Conservation (phyloP, 805 yeast genomes). For the Kodamaea neixiangensis region DNA sequence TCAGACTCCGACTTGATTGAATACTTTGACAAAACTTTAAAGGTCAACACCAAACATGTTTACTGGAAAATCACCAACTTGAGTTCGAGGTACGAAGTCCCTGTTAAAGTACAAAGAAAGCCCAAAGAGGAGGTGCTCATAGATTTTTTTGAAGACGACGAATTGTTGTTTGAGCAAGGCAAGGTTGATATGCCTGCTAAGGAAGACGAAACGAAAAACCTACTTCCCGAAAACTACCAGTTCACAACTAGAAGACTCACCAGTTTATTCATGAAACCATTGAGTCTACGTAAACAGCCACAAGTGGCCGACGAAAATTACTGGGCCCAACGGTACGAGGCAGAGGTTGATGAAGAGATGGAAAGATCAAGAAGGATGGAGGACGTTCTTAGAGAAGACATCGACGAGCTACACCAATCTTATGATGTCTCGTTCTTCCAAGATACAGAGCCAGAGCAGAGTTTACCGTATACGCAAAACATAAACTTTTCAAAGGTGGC, state of each 20-base stretch:
- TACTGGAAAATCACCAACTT: slow-evolving; percentile 10
- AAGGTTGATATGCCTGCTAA: background rate
- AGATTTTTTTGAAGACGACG: slow-evolving; percentile 8
- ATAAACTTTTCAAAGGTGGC: slow-evolving; percentile 4
- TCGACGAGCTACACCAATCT: slow-evolving; percentile 23
- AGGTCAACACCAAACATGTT: background rate
- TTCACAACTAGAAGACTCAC: slow-evolving; percentile 21
- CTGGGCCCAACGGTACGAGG: slow-evolving; percentile 23
- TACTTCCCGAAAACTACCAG: slow-evolving; percentile 22
- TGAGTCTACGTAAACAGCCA: slow-evolving; percentile 1
- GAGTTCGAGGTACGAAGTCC: slow-evolving; percentile 6
- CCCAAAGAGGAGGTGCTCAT: slow-evolving; percentile 8
- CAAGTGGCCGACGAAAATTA: slow-evolving; percentile 12
- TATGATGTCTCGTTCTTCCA: slow-evolving; percentile 17
- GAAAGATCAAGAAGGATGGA: slow-evolving; percentile 6
- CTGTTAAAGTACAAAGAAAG: background rate
- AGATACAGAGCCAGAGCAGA: background rate
- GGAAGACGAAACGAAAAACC: slow-evolving; percentile 8
- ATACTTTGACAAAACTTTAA: slow-evolving; percentile 7
- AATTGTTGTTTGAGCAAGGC: background rate
- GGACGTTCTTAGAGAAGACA: slow-evolving; percentile 15
- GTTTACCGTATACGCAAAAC: background rate
- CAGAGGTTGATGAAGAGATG: slow-evolving; percentile 2
- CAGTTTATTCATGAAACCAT: slow-evolving; percentile 20
- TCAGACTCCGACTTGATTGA: slow-evolving; percentile 3